Conservation (phyloP, 176 grass and related monocot species). For the Avena atlantica region DNA sequence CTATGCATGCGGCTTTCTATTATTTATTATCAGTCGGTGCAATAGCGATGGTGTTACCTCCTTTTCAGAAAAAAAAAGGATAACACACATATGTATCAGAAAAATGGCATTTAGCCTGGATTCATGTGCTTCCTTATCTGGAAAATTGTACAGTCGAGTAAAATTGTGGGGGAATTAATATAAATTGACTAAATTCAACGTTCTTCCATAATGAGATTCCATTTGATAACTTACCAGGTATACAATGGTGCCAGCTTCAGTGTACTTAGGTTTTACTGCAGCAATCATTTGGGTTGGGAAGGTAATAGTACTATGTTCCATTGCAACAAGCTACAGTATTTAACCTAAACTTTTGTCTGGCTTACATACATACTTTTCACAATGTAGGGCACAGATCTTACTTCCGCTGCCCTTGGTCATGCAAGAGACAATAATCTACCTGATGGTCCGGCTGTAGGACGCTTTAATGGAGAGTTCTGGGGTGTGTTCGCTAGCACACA, state of each 20-base stretch:
- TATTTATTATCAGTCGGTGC: too few species aligned
- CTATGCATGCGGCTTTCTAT: too few species aligned
- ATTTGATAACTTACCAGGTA: conserved; percentile 56
- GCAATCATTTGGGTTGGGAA: conserved; percentile 93
- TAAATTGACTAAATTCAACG: not conserved
- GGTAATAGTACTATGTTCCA: conserved; percentile 40
- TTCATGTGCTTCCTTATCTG: not conserved
- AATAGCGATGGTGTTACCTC: too few species aligned
- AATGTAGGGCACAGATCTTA: conserved; percentile 81
- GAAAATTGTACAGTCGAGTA: not conserved
- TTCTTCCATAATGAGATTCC: not conserved
- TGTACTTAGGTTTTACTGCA: conserved; percentile 90
- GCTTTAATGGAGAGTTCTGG: conserved; percentile 97
- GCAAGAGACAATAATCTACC: conserved; percentile 80
- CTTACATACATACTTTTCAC: not conserved
- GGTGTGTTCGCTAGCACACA: conserved; percentile 88
- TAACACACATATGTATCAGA: not conserved
- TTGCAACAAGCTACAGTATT: too few species aligned
- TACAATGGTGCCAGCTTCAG: conserved; percentile 85
- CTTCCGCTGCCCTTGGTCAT: conserved; percentile 74
- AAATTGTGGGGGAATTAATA: not conserved
- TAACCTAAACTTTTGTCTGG: too few species aligned
- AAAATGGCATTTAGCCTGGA: not conserved
- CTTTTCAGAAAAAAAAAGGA: too few species aligned
- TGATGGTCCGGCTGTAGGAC: conserved; percentile 73